Evolutionary conservation across 2,329 filamentous ascomycete species (phyloP).

Genomic region (Monosporascus sp.): DNA sequence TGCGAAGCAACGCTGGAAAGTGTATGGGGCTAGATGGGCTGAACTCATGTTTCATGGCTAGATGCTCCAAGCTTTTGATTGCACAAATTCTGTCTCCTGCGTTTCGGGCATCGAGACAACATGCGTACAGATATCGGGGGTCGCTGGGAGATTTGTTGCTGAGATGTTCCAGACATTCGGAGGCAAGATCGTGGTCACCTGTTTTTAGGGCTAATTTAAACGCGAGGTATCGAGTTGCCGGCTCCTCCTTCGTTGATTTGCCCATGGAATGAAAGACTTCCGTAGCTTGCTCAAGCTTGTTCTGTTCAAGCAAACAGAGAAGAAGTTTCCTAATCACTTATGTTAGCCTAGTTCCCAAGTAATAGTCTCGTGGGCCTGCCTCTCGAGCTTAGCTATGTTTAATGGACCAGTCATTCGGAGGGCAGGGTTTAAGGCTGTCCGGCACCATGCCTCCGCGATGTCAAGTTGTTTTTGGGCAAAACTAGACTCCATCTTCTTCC

Average conservation of each 20-base stretch:
- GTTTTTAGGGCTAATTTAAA: constrained; percentile 65
- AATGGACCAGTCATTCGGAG: constrained; percentile 60
- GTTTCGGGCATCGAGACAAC: constrained; percentile 69
- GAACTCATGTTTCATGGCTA: constrained; percentile 52
- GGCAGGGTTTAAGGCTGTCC: constrained; percentile 57
- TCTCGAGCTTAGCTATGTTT: constrained; percentile 64
- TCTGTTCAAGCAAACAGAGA: constrained; percentile 57
- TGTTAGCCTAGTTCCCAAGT: constrained; percentile 12
- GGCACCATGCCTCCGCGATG: constrained; percentile 64
- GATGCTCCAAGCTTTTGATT: constrained; percentile 50
- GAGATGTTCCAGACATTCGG: constrained; percentile 58
- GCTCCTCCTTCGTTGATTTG: constrained; percentile 49
- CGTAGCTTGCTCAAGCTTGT: constrained; percentile 48
- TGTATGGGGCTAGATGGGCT: constrained; percentile 44
- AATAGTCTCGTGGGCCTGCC: constrained; percentile 35
- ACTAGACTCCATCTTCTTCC: constrained; percentile 67
- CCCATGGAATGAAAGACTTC: constrained; percentile 56
- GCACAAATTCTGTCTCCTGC: constrained; percentile 56
- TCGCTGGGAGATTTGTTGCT: constrained; percentile 46
- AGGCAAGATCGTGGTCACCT: constrained; percentile 52
- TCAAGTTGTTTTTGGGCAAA: constrained; percentile 48
- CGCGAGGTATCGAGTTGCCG: constrained; percentile 66
- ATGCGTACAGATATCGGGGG: constrained; percentile 68
- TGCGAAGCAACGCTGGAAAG: constrained; percentile 60
- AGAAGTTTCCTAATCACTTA: constrained; percentile 59